Conservation (phyloP, 2,329 filamentous ascomycete genomes). For the Aspergillus sclerotialis region DNA sequence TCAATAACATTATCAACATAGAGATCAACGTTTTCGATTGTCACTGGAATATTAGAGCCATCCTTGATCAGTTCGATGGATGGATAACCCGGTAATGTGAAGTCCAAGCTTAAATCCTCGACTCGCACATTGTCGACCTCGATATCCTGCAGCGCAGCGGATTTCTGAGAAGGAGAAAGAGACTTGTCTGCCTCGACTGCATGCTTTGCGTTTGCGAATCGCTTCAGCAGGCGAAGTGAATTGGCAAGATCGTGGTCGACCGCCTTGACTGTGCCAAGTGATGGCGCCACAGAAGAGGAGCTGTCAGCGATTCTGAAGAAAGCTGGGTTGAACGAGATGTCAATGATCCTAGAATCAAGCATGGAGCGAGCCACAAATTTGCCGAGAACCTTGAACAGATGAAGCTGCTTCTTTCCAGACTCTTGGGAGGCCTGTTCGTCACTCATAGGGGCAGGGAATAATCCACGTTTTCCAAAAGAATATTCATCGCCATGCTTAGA, state of each 20-base stretch:
- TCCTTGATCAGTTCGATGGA: constrained; percentile 72
- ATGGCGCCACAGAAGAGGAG: constrained; percentile 63
- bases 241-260: constrained; percentile 82
- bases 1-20: constrained; percentile 90
- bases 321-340: constrained; percentile 92
- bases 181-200: constrained; percentile 65
- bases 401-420: constrained; percentile 78
- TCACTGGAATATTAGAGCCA: constrained; percentile 69
- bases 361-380: constrained; percentile 97
- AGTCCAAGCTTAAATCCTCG: constrained; percentile 86
- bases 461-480: constrained; percentile 72
- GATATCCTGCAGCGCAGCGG: constrained; percentile 61
- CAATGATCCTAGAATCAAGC: constrained; percentile 96
- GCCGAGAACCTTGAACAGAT: constrained; percentile 86
- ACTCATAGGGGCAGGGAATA: constrained; percentile 89
- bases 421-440: constrained; percentile 66
- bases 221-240: constrained; percentile 80
- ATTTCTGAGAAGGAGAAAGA: constrained; percentile 64
- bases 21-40: constrained; percentile 80
- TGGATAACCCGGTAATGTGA: constrained; percentile 87
- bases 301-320: constrained; percentile 91
- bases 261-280: constrained; percentile 78
- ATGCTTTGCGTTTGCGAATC: constrained; percentile 76
- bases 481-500: constrained; percentile 65
- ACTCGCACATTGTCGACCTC: constrained; percentile 68